These are phyloP conservation scores for Mortierella sp. DNA, from an alignment of 371 early-diverging fungal genomes.

Conservation along the genomic window DNA sequence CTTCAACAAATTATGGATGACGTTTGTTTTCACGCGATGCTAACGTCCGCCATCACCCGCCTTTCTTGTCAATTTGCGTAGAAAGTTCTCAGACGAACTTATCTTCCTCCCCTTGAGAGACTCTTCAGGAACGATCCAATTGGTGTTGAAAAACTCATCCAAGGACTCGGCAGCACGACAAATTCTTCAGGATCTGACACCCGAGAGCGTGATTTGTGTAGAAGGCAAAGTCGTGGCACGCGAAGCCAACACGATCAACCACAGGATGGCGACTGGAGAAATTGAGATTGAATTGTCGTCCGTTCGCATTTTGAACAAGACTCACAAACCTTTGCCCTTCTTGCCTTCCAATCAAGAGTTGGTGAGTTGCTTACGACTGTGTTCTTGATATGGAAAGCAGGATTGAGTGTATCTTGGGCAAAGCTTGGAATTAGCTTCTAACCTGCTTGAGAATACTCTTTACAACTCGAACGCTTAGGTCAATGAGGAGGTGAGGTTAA, in stretches of 20 bases:
- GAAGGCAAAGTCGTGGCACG: conserved; percentile 73
- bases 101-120: conserved; percentile 82
- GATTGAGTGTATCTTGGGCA: neutral
- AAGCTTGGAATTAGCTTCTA: too few relatives aligned
- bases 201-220: conserved; percentile 78
- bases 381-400: conserved; percentile 2
- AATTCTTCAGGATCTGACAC: conserved; percentile 64
- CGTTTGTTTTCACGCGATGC: neutral
- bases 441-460: neutral
- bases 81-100: conserved; percentile 73
- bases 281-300: conserved; percentile 80
- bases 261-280: conserved; percentile 68
- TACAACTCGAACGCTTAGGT: conserved; percentile 64
- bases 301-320: conserved; percentile 79
- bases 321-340: conserved; percentile 81
- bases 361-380: conserved; percentile 54
- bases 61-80: conserved; percentile 26
- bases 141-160: conserved; percentile 64
- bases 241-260: conserved; percentile 66
- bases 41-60: neutral
- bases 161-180: conserved; percentile 35
- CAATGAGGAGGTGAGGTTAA: conserved; percentile 85
- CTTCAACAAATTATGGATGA: neutral
- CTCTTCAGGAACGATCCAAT: conserved; percentile 75
- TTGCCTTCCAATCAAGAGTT: conserved; percentile 70